A percentile compares a stretch with the other conserved stretches of the same genome.
Conservation (phyloP, 805 yeast genomes). For the Zygotorulaspora sp. region DNA sequence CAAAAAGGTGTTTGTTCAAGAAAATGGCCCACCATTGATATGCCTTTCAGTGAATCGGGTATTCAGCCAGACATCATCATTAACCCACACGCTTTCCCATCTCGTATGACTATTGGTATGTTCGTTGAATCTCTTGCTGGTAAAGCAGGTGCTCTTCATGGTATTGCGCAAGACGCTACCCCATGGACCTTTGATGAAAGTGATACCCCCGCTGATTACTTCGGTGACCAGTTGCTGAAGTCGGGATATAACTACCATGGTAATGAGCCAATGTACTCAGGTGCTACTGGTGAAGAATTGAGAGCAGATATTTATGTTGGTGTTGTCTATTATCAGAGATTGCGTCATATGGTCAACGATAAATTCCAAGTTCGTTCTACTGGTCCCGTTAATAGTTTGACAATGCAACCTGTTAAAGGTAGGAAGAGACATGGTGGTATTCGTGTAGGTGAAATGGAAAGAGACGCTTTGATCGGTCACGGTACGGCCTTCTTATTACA, state of each 20-base stretch:
- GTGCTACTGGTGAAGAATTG: slow-evolving; percentile 96
- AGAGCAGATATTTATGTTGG: slow-evolving; percentile 95
- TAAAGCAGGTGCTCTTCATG: slow-evolving; percentile 96
- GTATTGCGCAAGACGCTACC: slow-evolving; percentile 94
- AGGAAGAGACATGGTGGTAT: slow-evolving; percentile 99
- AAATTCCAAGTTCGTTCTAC: slow-evolving; percentile 99
- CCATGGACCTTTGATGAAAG: slow-evolving; percentile 92
- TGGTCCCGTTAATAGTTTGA: slow-evolving; percentile 93
- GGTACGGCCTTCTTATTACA: slow-evolving; percentile 94
- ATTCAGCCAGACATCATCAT: slow-evolving; percentile 97
- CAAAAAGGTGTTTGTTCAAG: slow-evolving; percentile 98
- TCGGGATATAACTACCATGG: slow-evolving; percentile 98
- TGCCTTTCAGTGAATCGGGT: slow-evolving; percentile 96
- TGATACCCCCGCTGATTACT: slow-evolving; percentile 95
- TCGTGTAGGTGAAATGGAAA: slow-evolving; percentile 99
- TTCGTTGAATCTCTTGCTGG: slow-evolving; percentile 98
- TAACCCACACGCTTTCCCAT: slow-evolving; percentile 99
- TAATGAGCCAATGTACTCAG: slow-evolving; percentile 98
- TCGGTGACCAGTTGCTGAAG: slow-evolving; percentile 82
- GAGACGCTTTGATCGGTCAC: slow-evolving; percentile 98
- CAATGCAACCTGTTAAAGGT: slow-evolving; percentile 99
- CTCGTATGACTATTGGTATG: slow-evolving; percentile 99
- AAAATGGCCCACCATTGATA: slow-evolving; percentile 94
- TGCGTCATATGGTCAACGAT: slow-evolving; percentile 99
- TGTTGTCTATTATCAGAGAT: slow-evolving; percentile 94